Evolutionary conservation across 2,329 filamentous ascomycete genomes (phyloP), one percentile per base, ranked within the genome.

Genomic region (Colletotrichum horii): DNA sequence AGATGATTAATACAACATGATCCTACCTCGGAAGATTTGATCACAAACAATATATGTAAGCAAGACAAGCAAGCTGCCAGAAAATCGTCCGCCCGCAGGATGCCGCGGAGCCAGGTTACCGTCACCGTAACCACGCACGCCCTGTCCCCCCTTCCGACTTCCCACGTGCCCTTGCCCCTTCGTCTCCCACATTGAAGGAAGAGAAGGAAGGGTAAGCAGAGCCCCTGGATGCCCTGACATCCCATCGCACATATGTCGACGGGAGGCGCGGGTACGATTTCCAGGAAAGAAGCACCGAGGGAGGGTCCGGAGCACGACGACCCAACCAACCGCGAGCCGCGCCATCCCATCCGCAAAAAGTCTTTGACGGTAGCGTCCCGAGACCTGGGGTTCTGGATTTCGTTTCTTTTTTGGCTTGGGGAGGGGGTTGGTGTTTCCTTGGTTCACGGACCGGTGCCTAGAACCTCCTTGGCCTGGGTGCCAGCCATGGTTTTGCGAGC

Each of bases 281-380:
- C n/a, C 43, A 52, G 43, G 43, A 36, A 43, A 71, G 70, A 60
- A 66, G 28, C 61, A 60, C 70, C 48, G 70, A 71, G 34, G 62
- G 62, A 56, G 36, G 34, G 34, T n/a, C 67, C 36, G 67, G 56
- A 14, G 43, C 43, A 52, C 12, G 43, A 22, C n/a, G 12, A 22
- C 32, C 34, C 56, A 32, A 36, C 19, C 52, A 61, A 32, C 55
- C 66, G 56, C 36, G 32, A 48, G 56, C 67, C 56, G 67, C 28
- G 43, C 43, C 43, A 48, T 48, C 43, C 11, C 43, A 52, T 52
- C 43, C 43, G 11, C 43, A 30, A 30, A 26, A 66, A 12, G 43
- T 66, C 48, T 71, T 74, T 38, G 69, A 48, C 56, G 52, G 38
- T 58, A 72, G 14, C 32, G 38, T 67, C 62, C 73, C 69, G n/a